Base-by-base conservation (phyloP, 805 yeast genomes). In the Saturnispora saitoi region DNA sequence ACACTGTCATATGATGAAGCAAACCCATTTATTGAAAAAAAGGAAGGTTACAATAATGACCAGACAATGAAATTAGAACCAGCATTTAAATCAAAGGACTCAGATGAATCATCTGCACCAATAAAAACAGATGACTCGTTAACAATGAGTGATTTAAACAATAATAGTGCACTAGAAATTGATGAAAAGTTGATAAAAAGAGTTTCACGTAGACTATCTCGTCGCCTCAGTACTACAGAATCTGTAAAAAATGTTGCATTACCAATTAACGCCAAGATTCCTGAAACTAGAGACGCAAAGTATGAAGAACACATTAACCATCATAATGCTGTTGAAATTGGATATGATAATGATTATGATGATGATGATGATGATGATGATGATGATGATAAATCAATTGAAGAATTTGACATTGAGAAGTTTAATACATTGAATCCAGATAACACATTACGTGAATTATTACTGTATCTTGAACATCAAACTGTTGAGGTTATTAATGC, bases 401-500 rank as follows among this genome's bases (percentile, higher is more conserved):
- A 57, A 3, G 56, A 55, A 12, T 85, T 83, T 66, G 83, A 83
- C 64, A 72, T 86, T 46, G 85, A 83, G 49, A 76, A 81, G 31
- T 87, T 86, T 65, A 88, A 86, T 65, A 81, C 86, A 47, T 83
- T 82, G 49, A 86, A 87, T 58, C 95, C 95, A 1, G 97, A 90
- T 59, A 86, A 87, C 62, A 85, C 96, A 1, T 73, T 90, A 54
- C 80, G 87, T 7, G 95, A 88, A 58, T 78, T 91, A 51, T 76
- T 90, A 58, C 72, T 81, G 28, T 91, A 89, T 62, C 72, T 91
- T 58, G 98, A 91, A 63, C 95, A 88, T 65, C 96, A 90, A 67
- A 90, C 97, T 0, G 90, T 86, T 15, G 85, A 85, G 58, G 96
- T 91, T 2, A 90, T 91, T 43, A 78, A 89, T 12, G 86, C 96